phyloP scores from a whole-genome alignment of 2,329 filamentous ascomycete genomes.

The Penicillium decumbens region DNA sequence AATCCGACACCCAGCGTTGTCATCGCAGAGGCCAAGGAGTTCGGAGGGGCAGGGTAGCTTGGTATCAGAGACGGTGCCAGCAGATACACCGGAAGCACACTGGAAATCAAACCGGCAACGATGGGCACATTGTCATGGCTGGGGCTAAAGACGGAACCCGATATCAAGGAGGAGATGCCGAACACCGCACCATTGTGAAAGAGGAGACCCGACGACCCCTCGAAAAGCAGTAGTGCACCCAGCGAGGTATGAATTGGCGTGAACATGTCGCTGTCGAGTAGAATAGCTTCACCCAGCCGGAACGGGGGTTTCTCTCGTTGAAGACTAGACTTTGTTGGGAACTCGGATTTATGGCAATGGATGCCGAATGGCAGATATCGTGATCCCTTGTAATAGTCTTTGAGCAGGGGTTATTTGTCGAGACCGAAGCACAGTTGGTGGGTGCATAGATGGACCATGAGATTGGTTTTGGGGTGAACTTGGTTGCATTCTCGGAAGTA shows the following conservation, averaged over 20 bases:
- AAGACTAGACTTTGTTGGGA: slow-evolving; percentile 2
- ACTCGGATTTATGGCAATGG: slow-evolving; percentile 3
- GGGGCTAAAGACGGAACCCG: slow-evolving; percentile 40
- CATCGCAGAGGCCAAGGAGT: slow-evolving; percentile 33
- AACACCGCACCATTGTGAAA: slow-evolving; percentile 50
- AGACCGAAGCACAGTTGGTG: neutral
- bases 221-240: slow-evolving; percentile 49
- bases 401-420: neutral
- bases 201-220: slow-evolving; percentile 48
- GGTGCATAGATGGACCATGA: neutral
- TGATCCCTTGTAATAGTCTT: neutral
- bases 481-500: slow-evolving; percentile 1
- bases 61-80: slow-evolving; percentile 46
- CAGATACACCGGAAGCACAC: slow-evolving; percentile 40
- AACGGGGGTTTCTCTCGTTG: neutral
- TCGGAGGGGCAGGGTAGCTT: slow-evolving; percentile 36
- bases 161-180: slow-evolving; percentile 48
- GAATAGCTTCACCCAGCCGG: neutral
- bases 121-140: slow-evolving; percentile 43
- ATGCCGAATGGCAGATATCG: neutral
- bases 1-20: slow-evolving; percentile 42
- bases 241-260: slow-evolving; percentile 50
- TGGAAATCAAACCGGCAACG: slow-evolving; percentile 46
- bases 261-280: slow-evolving; percentile 41
- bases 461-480: neutral